Evolutionary conservation across 257 asterid species (phyloP).

Genomic region (Scutellaria barbata): DNA sequence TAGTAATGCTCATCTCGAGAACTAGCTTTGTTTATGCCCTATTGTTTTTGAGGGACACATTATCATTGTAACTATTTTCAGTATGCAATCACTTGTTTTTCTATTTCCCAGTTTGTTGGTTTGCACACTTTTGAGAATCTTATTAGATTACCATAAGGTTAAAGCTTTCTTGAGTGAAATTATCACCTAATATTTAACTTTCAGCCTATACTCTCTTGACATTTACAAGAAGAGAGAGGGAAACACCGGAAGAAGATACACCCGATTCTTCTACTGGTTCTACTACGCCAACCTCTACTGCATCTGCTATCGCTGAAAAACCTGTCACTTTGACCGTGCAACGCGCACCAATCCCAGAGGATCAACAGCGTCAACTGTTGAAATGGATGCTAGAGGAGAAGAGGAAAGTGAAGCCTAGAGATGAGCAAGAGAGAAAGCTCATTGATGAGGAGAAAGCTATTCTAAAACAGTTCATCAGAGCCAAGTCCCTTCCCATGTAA

Average conservation of each 20-base stretch:
- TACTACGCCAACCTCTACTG: slow-evolving; percentile 21
- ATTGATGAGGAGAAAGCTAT: slow-evolving; percentile 86
- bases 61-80: too few relatives aligned
- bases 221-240: slow-evolving; percentile 52
- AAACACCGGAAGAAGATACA: slow-evolving; percentile 39
- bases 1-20: too few relatives aligned
- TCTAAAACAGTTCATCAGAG: slow-evolving; percentile 76
- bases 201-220: slow-evolving; percentile 71
- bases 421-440: slow-evolving; percentile 70
- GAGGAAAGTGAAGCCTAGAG: slow-evolving; percentile 73
- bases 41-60: too few relatives aligned
- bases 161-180: too few relatives aligned
- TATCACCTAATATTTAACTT: neutral
- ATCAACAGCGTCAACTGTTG: slow-evolving; percentile 72
- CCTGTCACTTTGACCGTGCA: slow-evolving; percentile 41
- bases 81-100: too few relatives aligned
- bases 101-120: too few relatives aligned
- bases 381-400: slow-evolving; percentile 88
- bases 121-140: too few relatives aligned
- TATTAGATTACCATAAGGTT: neutral
- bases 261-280: slow-evolving; percentile 43
- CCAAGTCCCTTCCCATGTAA: slow-evolving; percentile 59
- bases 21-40: too few relatives aligned
- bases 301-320: slow-evolving; percentile 41
- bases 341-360: slow-evolving; percentile 64